Evolutionary conservation across 176 grass and related monocot genomes (phyloP), one percentile per base, ranked within the genome.

Genomic region (Ampelocalamus luodianensis): DNA sequence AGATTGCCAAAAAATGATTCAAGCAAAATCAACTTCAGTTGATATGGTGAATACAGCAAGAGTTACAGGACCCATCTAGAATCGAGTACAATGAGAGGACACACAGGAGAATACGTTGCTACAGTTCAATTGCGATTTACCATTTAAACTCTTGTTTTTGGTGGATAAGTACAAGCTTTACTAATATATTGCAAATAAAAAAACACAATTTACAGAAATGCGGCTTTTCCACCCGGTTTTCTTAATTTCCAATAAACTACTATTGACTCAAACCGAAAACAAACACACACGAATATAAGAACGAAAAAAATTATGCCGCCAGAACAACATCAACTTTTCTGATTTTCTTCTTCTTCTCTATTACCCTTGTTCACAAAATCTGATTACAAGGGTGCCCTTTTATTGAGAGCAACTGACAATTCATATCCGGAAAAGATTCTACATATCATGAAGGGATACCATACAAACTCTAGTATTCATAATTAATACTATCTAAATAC

Each of bases 121-220:
- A 65, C 39, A 43, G 17, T 34, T 78, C 23, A 18, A 24, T 64
- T 26, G 34, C 27, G 6, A 14, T 18, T 26, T 76, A 81, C 23
- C 7, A 10, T 68, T 80, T 46, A 69, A 75, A 81, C 3, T 69
- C 5, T 75, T 63, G 68, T 18, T 61, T 62, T 69, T 10, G 70
- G 24, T 63, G 43, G 32, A 76, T 68, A 40, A 65, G 16, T 60
- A 74, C 38, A 68, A 8, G 68, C 50, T 18, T 22, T 45, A 72
- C 10, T 61, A 61, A 32, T 39, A 18, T 10, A 23, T 23, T 23
- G 10, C 55, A 58, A n/a, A 59, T 23, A 58, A n/a, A 10, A 23
- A 3, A 23, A 11, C 8, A 49, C 46, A 49, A 29, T 29, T 66
- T 63, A 63, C 42, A 71, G 11, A 10, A 23, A 49, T 72, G 44